Percentiles rank a stretch among this genome's conserved stretches.
These are phyloP conservation scores for Babesia divergens DNA, from an alignment of 169 alveolate species.

Conservation along the genomic window DNA sequence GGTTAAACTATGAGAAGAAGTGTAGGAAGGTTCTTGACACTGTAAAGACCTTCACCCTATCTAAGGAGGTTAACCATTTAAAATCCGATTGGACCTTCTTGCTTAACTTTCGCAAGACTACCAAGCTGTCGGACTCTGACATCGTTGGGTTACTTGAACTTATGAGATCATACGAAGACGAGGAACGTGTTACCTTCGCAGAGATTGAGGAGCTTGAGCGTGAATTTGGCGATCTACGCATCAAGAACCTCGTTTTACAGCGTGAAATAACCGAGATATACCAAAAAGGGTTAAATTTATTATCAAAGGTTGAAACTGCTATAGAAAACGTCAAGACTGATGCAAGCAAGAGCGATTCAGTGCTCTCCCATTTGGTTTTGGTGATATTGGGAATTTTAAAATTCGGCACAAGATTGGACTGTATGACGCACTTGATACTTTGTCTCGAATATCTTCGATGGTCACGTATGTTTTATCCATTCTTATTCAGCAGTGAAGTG, in stretches of 20 bases:
- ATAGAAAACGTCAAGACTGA: conserved; percentile 10
- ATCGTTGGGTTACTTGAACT: conserved; percentile 9
- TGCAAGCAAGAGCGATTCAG: conserved; percentile 35
- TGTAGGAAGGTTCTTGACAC: conserved; percentile 45
- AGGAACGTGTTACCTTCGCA: conserved; percentile 16
- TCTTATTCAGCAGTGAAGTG: background rate
- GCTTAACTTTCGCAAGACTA: conserved; percentile 39
- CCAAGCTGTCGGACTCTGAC: conserved; percentile 22
- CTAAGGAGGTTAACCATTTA: conserved; percentile 31
- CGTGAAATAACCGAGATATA: conserved; percentile 41
- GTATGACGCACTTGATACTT: background rate
- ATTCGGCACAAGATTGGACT: conserved; percentile 52
- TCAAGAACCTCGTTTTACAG: conserved; percentile 39
- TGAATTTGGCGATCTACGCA: conserved; percentile 25
- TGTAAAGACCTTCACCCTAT: conserved; percentile 6
- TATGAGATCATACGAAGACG: conserved; percentile 4
- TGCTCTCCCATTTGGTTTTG: conserved; percentile 30
- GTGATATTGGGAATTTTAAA: conserved; percentile 38
- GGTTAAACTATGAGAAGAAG: conserved; percentile 43
- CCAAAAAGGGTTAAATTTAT: conserved; percentile 23
- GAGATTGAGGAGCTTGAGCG: conserved; percentile 31
- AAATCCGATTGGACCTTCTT: conserved; percentile 51
- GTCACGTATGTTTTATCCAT: conserved; percentile 14
- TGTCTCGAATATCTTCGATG: conserved; percentile 23
- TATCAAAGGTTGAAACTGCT: conserved; percentile 3